A percentile compares a stretch with the other conserved stretches of the same genome.
These are phyloP conservation scores for Trichoderma reesei DNA, from an alignment of 495 filamentous ascomycete genomes.

Conservation along the genomic window DNA sequence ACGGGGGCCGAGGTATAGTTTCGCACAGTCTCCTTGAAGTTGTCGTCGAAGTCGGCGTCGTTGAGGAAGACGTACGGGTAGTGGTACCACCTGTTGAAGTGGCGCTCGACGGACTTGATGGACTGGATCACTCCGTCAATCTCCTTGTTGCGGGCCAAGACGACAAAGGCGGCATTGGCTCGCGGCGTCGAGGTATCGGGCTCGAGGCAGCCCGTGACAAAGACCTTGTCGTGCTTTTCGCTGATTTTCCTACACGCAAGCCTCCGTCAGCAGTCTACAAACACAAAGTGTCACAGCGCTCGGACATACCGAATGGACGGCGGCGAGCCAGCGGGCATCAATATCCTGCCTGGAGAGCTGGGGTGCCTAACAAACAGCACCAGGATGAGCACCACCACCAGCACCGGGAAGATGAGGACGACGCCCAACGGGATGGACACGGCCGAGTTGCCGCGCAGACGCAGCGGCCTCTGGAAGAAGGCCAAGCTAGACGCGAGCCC, in stretches of 20 bases:
- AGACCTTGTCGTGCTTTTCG: constrained; percentile 94
- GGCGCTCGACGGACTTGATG: constrained; percentile 93
- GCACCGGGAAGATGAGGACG: constrained; percentile 84
- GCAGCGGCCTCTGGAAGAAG: constrained; percentile 80
- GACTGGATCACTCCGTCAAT: constrained; percentile 92
- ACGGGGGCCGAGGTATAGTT: constrained; percentile 83
- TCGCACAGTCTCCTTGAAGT: constrained; percentile 76
- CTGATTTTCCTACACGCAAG: constrained; percentile 69
- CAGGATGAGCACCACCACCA: constrained; percentile 84
- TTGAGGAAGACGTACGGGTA: constrained; percentile 99
- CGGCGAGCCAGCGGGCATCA: constrained; percentile 84
- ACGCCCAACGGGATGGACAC: constrained; percentile 90
- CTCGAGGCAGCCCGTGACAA: constrained; percentile 79
- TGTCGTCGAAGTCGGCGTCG: constrained; percentile 89
- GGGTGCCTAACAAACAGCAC: constrained; percentile 86
- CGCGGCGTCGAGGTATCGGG: constrained; percentile 53
- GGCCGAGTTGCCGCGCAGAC: constrained; percentile 86
- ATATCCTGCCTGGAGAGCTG: constrained; percentile 65
- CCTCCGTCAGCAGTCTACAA: background rate
- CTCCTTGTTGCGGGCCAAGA: constrained; percentile 94
- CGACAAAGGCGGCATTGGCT: constrained; percentile 92
- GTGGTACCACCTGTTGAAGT: constrained; percentile 98
- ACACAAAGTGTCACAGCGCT: background rate
- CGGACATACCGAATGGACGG: constrained; percentile 75
- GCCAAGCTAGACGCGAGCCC: constrained; percentile 48